These are phyloP conservation scores for Kandelia obovata DNA, from an alignment of 345 rosid species.

Conservation along the genomic window DNA sequence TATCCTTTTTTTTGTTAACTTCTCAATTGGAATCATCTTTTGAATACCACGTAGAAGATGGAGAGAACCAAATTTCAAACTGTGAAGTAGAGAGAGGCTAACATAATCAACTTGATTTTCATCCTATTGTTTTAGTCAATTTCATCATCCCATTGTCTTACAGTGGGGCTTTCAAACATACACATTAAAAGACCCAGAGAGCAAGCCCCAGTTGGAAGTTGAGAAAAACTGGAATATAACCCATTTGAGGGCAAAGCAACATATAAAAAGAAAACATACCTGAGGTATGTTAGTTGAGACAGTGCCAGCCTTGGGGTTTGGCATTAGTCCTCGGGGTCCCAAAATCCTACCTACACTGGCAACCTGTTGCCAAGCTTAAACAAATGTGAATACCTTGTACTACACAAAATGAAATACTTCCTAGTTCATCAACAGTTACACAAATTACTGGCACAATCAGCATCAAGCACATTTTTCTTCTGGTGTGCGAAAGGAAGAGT, in stretches of 20 bases:
- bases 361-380: constrained; percentile 49
- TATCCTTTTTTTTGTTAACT: no score
- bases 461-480: no score
- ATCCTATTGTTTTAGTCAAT: no score
- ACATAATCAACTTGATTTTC: no score
- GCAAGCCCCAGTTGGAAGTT: background rate
- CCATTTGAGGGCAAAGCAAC: background rate
- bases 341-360: constrained; percentile 93
- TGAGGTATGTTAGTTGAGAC: constrained; percentile 83
- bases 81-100: no score
- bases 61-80: no score
- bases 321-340: constrained; percentile 99
- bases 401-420: background rate
- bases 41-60: no score
- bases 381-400: constrained; percentile 2
- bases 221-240: background rate
- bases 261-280: constrained; percentile 36
- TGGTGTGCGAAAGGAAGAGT: no score
- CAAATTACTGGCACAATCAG: no score
- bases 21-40: no score
- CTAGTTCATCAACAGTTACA: background rate
- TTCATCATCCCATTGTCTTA: no score
- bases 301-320: constrained; percentile 98
- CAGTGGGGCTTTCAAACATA: no score
- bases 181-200: background rate